Base-by-base conservation (phyloP, 768 basidiomycete species). In the Strobilomyces echinocephalus region DNA sequence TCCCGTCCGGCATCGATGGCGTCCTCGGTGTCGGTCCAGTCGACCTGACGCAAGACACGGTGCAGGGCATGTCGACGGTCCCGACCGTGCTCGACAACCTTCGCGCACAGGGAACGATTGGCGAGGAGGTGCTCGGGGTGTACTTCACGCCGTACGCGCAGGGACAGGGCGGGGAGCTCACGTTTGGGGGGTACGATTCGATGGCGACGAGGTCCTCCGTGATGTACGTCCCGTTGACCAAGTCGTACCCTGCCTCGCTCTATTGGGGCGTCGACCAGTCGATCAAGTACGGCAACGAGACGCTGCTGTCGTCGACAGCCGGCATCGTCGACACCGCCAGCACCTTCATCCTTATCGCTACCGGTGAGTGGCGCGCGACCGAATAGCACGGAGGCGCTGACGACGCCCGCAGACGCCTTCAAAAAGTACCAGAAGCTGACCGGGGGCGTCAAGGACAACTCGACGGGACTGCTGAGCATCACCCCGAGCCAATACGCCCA, bases 41-140 rank as follows among this genome's bases (percentile, higher is more conserved):
- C 24, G 24, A 24, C 24, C 54, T 76, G 43, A 74, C 74, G 0
- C 28, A 53, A 2, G 63, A 62, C 45, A 63, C 62, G 8, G 50
- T 69, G 11, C 46, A 30, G 15, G 52, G 52, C 35, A 30, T 14
- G 35, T 6, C 18, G 9, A 31, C 10, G 8, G 58, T 73, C 34
- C 67, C 70, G 4, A 75, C 74, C 8, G 69, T 74, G 11, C 61
- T 58, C 11, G 66, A 74, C 58, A 73, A 69, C 52, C 68, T 74
- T 5, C 63, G 52, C 46, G 31, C 42, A 6, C 67, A 72, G 50
- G 65, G 66, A 26, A 46, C 49, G 10, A 73, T 74, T 44, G 42
- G 43, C 6, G 40, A 61, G 2, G 55, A 67, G 11, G 58, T 66
- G 0, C 46, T 75, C 21, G 71, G 70, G 8, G 54, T 75, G n/a